phyloP scores from a whole-genome alignment of 768 basidiomycete species.

The Kwoniella sp. region DNA sequence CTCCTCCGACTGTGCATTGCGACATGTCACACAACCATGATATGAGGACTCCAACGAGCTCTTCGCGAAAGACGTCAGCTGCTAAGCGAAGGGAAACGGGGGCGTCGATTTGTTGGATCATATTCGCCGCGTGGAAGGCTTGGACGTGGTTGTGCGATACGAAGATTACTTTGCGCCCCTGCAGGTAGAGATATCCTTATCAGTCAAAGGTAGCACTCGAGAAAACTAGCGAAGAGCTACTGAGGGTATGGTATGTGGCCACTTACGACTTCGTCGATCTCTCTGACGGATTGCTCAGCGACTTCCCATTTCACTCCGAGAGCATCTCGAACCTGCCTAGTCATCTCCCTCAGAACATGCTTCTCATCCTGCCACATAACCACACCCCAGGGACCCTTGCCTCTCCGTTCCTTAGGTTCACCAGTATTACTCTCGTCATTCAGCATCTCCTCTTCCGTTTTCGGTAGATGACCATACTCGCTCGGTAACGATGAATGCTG shows the following conservation, averaged over 20 bases:
- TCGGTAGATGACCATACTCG: slow-evolving; percentile 30
- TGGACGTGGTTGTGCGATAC: slow-evolving; percentile 62
- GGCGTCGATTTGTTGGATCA: slow-evolving; percentile 82
- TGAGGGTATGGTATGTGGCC: too few species aligned
- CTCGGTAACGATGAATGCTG: slow-evolving; percentile 76
- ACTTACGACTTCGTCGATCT: slow-evolving; percentile 47
- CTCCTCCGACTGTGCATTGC: slow-evolving; percentile 36
- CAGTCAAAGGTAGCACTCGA: too few species aligned
- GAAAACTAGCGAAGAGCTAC: too few species aligned
- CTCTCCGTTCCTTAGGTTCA: slow-evolving; percentile 24
- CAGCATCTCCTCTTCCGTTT: slow-evolving; percentile 59
- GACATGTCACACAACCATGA: slow-evolving; percentile 47
- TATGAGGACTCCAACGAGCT: slow-evolving; percentile 77
- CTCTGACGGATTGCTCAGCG: slow-evolving; percentile 39
- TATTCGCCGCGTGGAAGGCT: slow-evolving; percentile 75
- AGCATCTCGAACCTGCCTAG: slow-evolving; percentile 52
- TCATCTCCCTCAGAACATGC: slow-evolving; percentile 87
- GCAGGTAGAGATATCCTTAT: neutral
- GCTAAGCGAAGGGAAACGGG: slow-evolving; percentile 85
- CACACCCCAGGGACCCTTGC: slow-evolving; percentile 56
- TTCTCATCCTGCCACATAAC: slow-evolving; percentile 97
- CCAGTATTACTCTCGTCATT: slow-evolving; percentile 16
- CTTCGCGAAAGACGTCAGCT: slow-evolving; percentile 85
- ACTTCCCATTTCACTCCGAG: slow-evolving; percentile 36
- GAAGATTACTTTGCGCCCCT: slow-evolving; percentile 80